Evolutionary conservation across 768 basidiomycete genomes (phyloP).

Genomic region (Leccinum fibrillosum): DNA sequence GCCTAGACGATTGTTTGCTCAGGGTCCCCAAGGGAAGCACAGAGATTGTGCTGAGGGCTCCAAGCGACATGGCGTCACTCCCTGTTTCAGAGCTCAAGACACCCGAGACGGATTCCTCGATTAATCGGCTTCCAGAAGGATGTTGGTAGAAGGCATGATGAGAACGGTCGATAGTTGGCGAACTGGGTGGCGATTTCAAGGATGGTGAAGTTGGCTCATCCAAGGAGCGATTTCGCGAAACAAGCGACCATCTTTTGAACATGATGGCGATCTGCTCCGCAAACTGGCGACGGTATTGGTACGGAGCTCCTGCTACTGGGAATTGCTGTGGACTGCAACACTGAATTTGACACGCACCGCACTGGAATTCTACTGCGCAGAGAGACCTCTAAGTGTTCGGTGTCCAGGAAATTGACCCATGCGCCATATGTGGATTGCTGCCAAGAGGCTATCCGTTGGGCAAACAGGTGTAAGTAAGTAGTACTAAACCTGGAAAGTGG

Average conservation of each 20-base stretch:
- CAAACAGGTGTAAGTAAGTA: not conserved
- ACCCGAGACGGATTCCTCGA: slow-evolving; percentile 22
- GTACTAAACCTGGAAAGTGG: too few relatives aligned
- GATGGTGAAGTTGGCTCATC: slow-evolving; percentile 8
- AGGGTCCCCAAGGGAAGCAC: slow-evolving; percentile 2
- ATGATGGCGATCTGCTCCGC: slow-evolving; percentile 8
- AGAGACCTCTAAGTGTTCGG: not conserved
- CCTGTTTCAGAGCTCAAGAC: slow-evolving; percentile 26
- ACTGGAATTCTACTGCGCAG: not conserved
- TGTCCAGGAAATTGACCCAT: not conserved
- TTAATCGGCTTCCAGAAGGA: slow-evolving; percentile 28
- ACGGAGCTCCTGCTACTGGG: not conserved
- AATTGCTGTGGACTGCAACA: not conserved
- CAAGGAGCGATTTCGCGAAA: slow-evolving; percentile 1
- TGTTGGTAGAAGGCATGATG: slow-evolving; percentile 11
- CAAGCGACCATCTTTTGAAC: slow-evolving; percentile 12
- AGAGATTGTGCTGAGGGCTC: not conserved
- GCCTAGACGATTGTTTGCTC: slow-evolving; percentile 8
- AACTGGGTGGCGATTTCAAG: slow-evolving; percentile 13
- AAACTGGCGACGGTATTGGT: not conserved
- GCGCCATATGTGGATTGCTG: not conserved
- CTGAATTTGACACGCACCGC: not conserved
- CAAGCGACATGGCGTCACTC: slow-evolving; percentile 15
- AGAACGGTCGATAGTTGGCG: slow-evolving; percentile 3
- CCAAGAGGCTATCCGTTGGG: not conserved